A percentile compares a stretch with the other conserved stretches of the same genome.
Evolutionary conservation across 164 flowering plant genomes (phyloP).

Genomic region (Buxus sempervirens): DNA sequence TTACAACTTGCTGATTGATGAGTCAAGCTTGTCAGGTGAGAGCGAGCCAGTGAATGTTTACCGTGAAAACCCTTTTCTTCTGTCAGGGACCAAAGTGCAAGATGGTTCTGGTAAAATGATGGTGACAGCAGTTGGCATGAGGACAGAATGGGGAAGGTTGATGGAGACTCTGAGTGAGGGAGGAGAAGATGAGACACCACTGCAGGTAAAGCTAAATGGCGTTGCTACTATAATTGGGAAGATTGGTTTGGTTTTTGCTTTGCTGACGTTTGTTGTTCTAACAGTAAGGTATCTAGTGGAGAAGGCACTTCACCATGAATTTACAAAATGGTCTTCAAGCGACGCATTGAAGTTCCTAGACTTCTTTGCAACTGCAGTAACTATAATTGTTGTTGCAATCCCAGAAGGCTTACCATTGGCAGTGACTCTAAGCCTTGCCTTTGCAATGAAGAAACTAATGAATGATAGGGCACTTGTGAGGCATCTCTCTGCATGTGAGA

Average conservation of each 20-base stretch:
- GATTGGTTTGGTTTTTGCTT: slow-evolving; percentile 42
- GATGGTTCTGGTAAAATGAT: slow-evolving; percentile 56
- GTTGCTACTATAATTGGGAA: slow-evolving; percentile 57
- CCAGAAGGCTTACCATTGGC: slow-evolving; percentile 64
- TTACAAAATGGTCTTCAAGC: slow-evolving; percentile 33
- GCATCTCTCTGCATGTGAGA: slow-evolving; percentile 57
- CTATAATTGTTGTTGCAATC: slow-evolving; percentile 57
- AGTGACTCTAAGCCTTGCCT: slow-evolving; percentile 57
- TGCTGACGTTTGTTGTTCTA: slow-evolving; percentile 40
- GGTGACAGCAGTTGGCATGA: slow-evolving; percentile 55
- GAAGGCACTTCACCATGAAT: slow-evolving; percentile 27
- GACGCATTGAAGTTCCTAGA: slow-evolving; percentile 40
- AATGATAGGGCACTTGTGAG: slow-evolving; percentile 43
- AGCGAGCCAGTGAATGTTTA: slow-evolving; percentile 36
- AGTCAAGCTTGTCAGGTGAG: slow-evolving; percentile 55
- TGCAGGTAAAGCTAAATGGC: slow-evolving; percentile 57
- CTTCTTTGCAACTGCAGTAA: slow-evolving; percentile 50
- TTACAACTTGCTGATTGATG: slow-evolving; percentile 41
- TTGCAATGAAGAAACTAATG: slow-evolving; percentile 58
- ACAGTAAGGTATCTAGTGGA: slow-evolving; percentile 30
- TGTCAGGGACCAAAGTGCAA: slow-evolving; percentile 49
- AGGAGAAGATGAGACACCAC: slow-evolving; percentile 51
- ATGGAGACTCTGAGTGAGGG: slow-evolving; percentile 53
- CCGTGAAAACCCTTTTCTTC: slow-evolving; percentile 39
- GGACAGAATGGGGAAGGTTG: slow-evolving; percentile 58